phyloP scores from a whole-genome alignment of 2,329 filamentous ascomycete genomes.

The Aspergillus sp. region DNA sequence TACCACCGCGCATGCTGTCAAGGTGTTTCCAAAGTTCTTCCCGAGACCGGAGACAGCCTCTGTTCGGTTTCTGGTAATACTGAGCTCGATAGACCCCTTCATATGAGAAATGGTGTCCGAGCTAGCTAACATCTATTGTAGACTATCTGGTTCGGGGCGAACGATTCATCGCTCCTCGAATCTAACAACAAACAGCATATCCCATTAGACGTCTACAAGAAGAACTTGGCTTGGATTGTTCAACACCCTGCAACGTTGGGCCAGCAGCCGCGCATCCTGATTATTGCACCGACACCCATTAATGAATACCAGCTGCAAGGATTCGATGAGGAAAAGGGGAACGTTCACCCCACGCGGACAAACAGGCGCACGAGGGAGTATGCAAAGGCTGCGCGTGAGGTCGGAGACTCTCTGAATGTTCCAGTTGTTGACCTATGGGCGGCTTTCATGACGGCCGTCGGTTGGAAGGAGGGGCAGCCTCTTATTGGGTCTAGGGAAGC shows the following conservation, averaged over 20 bases:
- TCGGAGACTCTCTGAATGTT: constrained; percentile 57
- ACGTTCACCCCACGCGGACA: constrained; percentile 54
- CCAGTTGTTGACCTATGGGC: constrained; percentile 77
- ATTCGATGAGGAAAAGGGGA: constrained; percentile 51
- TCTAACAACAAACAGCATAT: constrained; percentile 67
- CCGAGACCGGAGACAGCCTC: constrained; percentile 59
- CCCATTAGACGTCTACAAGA: constrained; percentile 70
- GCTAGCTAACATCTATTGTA: constrained; percentile 34
- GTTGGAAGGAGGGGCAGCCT: constrained; percentile 52
- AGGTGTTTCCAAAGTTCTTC: constrained; percentile 69
- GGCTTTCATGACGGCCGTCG: constrained; percentile 67
- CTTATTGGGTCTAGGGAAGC: constrained; percentile 59
- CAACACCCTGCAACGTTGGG: constrained; percentile 67
- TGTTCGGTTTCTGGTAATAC: constrained; percentile 44
- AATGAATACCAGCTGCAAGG: constrained; percentile 68
- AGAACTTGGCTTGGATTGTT: constrained; percentile 71
- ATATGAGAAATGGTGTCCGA: neutral
- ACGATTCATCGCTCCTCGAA: constrained; percentile 74
- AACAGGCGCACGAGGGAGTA: constrained; percentile 64
- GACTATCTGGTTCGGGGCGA: constrained; percentile 83
- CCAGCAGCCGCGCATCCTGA: constrained; percentile 73
- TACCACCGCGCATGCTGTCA: constrained; percentile 73
- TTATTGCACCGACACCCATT: constrained; percentile 76
- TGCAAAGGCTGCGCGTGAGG: constrained; percentile 63
- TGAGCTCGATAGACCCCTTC: neutral